Evolutionary conservation across 768 basidiomycete species (phyloP), one percentile per base, ranked within the genome.

Genomic region (Lactarius quietus): DNA sequence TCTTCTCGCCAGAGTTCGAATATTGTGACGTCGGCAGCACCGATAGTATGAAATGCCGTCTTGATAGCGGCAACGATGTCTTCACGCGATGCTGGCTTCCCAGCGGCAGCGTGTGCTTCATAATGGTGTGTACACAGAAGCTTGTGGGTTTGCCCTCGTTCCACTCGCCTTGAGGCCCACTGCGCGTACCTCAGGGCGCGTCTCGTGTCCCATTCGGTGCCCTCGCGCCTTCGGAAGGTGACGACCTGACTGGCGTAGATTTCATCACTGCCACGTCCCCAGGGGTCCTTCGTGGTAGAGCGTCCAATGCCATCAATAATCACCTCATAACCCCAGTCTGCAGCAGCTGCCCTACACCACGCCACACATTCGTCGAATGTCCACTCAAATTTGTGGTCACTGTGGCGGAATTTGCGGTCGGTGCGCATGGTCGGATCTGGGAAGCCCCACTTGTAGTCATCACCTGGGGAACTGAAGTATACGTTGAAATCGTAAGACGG

Each of bases 331-430:
- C 89, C 90, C 89, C 89, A 94, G 57, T 84, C 80, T 6, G 71
- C 72, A 0, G 88, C 90, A 2, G 76, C 78, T 0, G 70, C 72
- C 14, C 75, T 67, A 71, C 92, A 93, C 85, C 88, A 90, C 18
- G 68, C 69, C 26, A 72, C 70, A 72, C 93, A 95, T 71, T 95
- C 93, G 3, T 84, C 83, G 0, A 76, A 72, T 0, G 92, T 94
- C 89, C 90, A 95, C 74, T 96, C 93, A 67, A 95, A 93, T 70
- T 93, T 89, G 75, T 96, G 93, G 69, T 95, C 93, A 29, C 75
- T 65, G 72, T 95, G 92, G 28, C 93, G 81, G 77, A 94, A 95
- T 33, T 89, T 74, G 1, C 93, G 84, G 56, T 82, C 72, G 0
- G 92, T 94, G 20, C 89, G 83, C 17, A 80, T 78, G 0, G 92